Percentiles rank a stretch among this genome's conserved stretches.
Conservation (phyloP, 164 flowering plant genomes). For the Amborella trichopoda region DNA sequence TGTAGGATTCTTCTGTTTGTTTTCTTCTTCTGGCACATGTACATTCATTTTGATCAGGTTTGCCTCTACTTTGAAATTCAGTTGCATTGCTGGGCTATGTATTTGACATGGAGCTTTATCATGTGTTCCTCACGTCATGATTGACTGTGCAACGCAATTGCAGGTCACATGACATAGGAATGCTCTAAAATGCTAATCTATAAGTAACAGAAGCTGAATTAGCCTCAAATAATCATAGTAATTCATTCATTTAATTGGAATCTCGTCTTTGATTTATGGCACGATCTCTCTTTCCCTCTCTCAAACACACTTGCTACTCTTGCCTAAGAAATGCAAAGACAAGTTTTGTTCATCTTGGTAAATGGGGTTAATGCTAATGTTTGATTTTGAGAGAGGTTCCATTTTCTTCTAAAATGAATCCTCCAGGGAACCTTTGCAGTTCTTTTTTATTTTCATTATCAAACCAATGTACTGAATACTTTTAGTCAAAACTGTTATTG, state of each 20-base stretch:
- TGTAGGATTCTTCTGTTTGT: conserved; percentile 59
- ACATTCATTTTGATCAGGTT: conserved; percentile 56
- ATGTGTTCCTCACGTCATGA: neutral
- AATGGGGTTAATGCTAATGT: neutral
- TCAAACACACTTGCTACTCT: too few species aligned
- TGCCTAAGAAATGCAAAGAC: too few species aligned
- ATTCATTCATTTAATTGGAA: too few species aligned
- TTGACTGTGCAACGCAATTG: neutral
- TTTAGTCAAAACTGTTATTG: neutral
- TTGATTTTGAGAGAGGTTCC: neutral
- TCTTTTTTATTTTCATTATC: neutral
- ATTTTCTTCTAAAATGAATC: neutral
- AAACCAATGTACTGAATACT: neutral
- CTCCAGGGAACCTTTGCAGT: neutral
- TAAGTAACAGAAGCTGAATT: too few species aligned
- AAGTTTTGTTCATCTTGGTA: too few species aligned
- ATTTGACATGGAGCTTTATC: neutral
- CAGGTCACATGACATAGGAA: neutral
- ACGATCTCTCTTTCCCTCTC: too few species aligned
- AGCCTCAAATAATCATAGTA: too few species aligned
- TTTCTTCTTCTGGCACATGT: conserved; percentile 49
- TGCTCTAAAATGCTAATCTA: too few species aligned
- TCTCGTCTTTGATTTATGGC: too few species aligned
- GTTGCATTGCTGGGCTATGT: neutral
- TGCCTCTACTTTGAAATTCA: conserved; percentile 2